Evolutionary conservation across 2,329 filamentous ascomycete genomes (phyloP), one percentile per base, ranked within the genome.

Genomic region (Xylaria polymorpha): DNA sequence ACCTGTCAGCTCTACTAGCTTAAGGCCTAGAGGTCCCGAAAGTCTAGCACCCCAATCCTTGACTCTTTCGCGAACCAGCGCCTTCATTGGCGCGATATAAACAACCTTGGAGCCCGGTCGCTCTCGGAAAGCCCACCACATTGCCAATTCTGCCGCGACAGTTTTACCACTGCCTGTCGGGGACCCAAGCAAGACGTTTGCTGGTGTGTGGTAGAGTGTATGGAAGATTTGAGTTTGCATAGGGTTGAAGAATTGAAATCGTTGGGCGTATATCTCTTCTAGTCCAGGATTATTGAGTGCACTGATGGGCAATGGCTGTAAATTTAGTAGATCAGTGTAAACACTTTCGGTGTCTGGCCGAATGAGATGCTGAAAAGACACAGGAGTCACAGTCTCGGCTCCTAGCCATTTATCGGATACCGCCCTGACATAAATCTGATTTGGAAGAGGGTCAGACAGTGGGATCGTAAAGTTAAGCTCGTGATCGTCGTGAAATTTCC

Each of bases 141-240:
- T 98, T 32, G 97, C 94, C 70, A 99, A 83, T 79, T 99, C 96
- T 58, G 93, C 94, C 20, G 97, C 96, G 48, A 99, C 92, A 0
- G 97, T 99, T 84, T 99, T 99, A 67, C 96, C 96, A 85, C 94
- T 97, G 67, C 96, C 96, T 0, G 97, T 99, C 0, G 96, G 97
- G 2, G 96, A 98, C 8, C 97, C 96, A 9, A 99, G 87, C 3
- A 99, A 87, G 4, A 99, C 94, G 77, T 99, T 99, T 55, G 93
- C 91, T 8, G 92, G 82, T 0, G 96, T 98, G 78, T 98, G 92
- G 74, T 99, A 99, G 41, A 99, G 87, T 15, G 94, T 95, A 77
- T 99, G 96, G 81, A 99, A 99, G 61, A 99, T 94, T 77, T 99
- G 96, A 0, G 96, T 98, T 80, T 99, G 96, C 97, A 99, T 98